Evolutionary conservation across 2,329 filamentous ascomycete species (phyloP).

Genomic region (Fusarium penzigii): DNA sequence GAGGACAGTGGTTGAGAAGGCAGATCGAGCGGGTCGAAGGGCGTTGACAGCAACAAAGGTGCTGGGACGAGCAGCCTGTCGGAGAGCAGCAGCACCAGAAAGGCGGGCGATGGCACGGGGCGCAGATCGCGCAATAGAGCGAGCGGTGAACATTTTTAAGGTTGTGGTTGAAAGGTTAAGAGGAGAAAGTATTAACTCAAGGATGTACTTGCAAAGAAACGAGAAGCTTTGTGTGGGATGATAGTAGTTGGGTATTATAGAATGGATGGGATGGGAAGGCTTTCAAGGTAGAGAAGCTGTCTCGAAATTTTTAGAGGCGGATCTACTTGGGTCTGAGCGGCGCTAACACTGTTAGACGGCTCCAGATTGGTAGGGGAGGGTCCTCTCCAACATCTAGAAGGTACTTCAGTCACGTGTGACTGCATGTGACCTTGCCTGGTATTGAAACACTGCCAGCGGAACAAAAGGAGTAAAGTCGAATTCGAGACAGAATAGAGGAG

Average conservation of each 20-base stretch:
- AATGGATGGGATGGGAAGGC: constrained; percentile 21
- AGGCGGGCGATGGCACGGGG: constrained; percentile 65
- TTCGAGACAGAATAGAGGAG: too few relatives aligned
- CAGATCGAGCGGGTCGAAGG: constrained; percentile 38
- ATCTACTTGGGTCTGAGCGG: constrained; percentile 5
- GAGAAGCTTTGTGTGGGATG: too few relatives aligned
- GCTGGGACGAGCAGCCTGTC: constrained; percentile 53
- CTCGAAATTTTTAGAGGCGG: constrained; percentile 27
- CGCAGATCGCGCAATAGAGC: constrained; percentile 65
- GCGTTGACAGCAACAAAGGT: constrained; percentile 42
- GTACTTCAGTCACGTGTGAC: background rate
- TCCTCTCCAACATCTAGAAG: constrained; percentile 1
- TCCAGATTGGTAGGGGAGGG: constrained; percentile 13
- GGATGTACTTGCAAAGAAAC: constrained; percentile 1
- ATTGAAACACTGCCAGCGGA: too few relatives aligned
- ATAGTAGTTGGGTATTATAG: constrained; percentile 14
- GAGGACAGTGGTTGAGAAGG: constrained; percentile 48
- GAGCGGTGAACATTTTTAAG: constrained; percentile 66
- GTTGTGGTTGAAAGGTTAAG: too few relatives aligned
- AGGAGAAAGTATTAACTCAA: background rate
- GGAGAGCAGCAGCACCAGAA: constrained; percentile 47
- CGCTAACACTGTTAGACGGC: constrained; percentile 17
- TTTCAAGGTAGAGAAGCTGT: constrained; percentile 20
- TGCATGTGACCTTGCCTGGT: too few relatives aligned
- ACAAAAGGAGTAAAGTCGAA: too few relatives aligned